Percentiles rank a stretch among this genome's conserved stretches.
phyloP scores from a whole-genome alignment of 2,329 filamentous ascomycete species.

The Spiromastix sp. region DNA sequence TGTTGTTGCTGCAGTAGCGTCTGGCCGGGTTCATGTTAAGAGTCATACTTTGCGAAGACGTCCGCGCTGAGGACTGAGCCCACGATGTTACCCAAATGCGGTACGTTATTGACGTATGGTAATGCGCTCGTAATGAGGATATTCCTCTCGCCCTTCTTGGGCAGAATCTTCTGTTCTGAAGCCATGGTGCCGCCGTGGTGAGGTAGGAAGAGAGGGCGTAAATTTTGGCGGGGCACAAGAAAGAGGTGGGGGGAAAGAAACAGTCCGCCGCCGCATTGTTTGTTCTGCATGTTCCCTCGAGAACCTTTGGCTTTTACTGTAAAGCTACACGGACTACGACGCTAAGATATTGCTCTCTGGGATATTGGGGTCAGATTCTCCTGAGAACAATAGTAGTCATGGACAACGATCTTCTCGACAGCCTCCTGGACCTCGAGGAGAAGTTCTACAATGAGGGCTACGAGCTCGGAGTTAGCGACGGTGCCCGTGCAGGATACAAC shows the following conservation, averaged over 20 bases:
- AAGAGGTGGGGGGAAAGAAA: constrained; percentile 3
- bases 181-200: too few species aligned
- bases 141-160: constrained; percentile 61
- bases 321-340: too few species aligned
- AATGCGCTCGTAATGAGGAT: constrained; percentile 86
- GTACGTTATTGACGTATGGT: constrained; percentile 70
- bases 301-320: too few species aligned
- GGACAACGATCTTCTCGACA: constrained; percentile 45
- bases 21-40: too few species aligned
- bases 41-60: constrained; percentile 58
- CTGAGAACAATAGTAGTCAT: too few species aligned
- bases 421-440: constrained; percentile 50
- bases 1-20: background rate
- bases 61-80: constrained; percentile 83
- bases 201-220: too few species aligned
- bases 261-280: constrained; percentile 5
- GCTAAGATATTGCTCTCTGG: too few species aligned
- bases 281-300: background rate
- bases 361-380: too few species aligned
- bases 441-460: constrained; percentile 77
- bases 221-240: too few species aligned
- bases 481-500: constrained; percentile 63
- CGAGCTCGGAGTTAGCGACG: constrained; percentile 62
- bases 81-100: constrained; percentile 82
- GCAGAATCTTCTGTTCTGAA: constrained; percentile 12